Base-by-base conservation (phyloP, 495 filamentous ascomycete genomes). In the Jackrogersella minutella region DNA sequence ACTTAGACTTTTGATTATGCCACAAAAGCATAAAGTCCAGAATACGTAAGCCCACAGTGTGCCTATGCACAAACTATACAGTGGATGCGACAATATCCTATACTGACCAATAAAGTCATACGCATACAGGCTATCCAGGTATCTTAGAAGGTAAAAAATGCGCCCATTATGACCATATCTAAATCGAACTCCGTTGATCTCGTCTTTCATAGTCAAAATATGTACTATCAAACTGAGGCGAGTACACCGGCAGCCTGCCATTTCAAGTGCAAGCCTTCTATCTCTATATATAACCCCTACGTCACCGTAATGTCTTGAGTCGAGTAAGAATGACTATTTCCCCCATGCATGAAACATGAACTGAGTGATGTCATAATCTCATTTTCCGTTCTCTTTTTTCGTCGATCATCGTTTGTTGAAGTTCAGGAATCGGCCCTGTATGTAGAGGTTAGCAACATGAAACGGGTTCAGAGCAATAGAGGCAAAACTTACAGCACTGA, bases 341-440 rank as follows among this genome's bases (percentile, higher is more conserved):
- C 16, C 17, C 16, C 14, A 36, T 43, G 33, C 55, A 39, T 40
- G n/a, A 47, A 37, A 56, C 47, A 7, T 4, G 17, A 53, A 53
- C 47, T 46, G 58, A 54, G 33, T n/a, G n/a, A n/a, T n/a, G n/a
- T n/a, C 30, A 7, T 52, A 19, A 24, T 43, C 33, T 13, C 14
- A 30, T 17, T 41, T 19, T 16, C 22, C n/a, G n/a, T 28, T n/a
- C 37, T 2, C 19, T 2, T 5, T 24, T 26, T 14, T 62, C 54
- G 46, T 56, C 44, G 26, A 69, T 71, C 78, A 88, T 50, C 86
- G 79, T 53, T 84, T 79, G 70, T 90, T 90, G 76, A 86, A 90
- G 72, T 88, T 88, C 37, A 90, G 71, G 73, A 82, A 89, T 44
- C 87, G 86, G 56, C 85, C 82, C 87, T 69, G 39, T 86, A 52